Conservation (phyloP, 768 basidiomycete genomes). For the Lactifluus volemus region DNA sequence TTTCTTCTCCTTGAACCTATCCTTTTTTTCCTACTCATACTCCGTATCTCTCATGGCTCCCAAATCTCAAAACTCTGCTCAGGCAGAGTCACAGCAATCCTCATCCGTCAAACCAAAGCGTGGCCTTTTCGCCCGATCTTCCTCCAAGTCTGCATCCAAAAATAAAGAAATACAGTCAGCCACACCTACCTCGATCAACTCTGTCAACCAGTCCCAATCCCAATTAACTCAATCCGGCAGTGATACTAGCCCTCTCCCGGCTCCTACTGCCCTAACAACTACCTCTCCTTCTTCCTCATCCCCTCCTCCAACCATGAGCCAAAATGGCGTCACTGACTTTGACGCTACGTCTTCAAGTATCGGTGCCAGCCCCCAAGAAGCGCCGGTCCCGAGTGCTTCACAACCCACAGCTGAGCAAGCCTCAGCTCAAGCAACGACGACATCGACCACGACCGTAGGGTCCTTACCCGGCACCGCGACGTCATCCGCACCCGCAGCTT, state of each 20-base stretch:
- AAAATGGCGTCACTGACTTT: slow-evolving; percentile 17
- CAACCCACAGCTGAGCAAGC: background rate
- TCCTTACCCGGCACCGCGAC: slow-evolving; percentile 18
- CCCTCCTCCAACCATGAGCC: slow-evolving; percentile 2
- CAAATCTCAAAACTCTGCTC: background rate
- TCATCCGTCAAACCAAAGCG: slow-evolving; percentile 10
- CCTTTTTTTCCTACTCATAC: background rate
- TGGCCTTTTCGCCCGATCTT: slow-evolving; percentile 15
- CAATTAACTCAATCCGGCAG: background rate
- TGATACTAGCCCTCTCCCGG: background rate
- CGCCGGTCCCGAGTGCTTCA: slow-evolving; percentile 20
- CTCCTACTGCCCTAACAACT: background rate
- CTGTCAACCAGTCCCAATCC: background rate
- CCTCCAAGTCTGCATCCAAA: slow-evolving; percentile 9
- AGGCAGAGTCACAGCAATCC: background rate
- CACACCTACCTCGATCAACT: background rate
- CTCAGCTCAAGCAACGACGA: slow-evolving; percentile 14
- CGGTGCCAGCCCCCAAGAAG: slow-evolving; percentile 19
- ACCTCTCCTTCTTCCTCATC: background rate
- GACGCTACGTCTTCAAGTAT: slow-evolving; percentile 11
- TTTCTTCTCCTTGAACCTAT: background rate
- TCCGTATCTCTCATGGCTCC: slow-evolving; percentile 5
- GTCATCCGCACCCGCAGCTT: slow-evolving; percentile 25
- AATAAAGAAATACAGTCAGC: slow-evolving; percentile 12
- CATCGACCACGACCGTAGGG: slow-evolving; percentile 14